A percentile compares a stretch with the other conserved stretches of the same genome.
Evolutionary conservation across 2,329 filamentous ascomycete genomes (phyloP).

Genomic region (Drechmeria coniospora): DNA sequence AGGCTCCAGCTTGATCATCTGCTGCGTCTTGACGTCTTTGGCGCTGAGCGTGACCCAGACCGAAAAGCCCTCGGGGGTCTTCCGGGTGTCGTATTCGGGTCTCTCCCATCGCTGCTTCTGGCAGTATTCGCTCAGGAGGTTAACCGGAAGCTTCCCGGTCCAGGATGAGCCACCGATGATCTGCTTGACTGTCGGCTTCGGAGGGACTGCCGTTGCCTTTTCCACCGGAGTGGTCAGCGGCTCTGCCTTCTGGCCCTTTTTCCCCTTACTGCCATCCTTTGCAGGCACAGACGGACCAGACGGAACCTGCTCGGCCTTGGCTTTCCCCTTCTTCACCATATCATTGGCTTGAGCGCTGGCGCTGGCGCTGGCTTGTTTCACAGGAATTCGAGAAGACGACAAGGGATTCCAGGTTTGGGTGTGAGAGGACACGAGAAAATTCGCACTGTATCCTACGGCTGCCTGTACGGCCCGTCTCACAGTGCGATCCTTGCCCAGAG

Average conservation of each 20-base stretch:
- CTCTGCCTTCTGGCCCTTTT: conserved; percentile 21
- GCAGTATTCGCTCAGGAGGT: conserved; percentile 84
- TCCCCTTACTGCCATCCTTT: conserved; percentile 33
- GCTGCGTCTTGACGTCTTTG: conserved; percentile 68
- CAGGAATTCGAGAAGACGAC: too few relatives aligned
- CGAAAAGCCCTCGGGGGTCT: conserved; percentile 58
- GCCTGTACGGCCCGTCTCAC: too few relatives aligned
- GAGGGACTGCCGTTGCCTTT: conserved; percentile 26
- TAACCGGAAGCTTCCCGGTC: conserved; percentile 94
- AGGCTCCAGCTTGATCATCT: conserved; percentile 58
- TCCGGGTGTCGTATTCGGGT: conserved; percentile 76
- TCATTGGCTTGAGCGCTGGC: conserved; percentile 1
- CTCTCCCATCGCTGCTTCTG: conserved; percentile 93
- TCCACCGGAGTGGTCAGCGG: conserved; percentile 14
- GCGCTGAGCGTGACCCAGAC: conserved; percentile 67
- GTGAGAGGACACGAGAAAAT: too few relatives aligned
- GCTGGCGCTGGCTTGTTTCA: too few relatives aligned
- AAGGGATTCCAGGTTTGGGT: too few relatives aligned
- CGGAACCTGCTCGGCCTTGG: conserved; percentile 26
- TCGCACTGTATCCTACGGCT: too few relatives aligned
- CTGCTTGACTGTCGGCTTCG: conserved; percentile 54
- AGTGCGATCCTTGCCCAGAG: too few relatives aligned
- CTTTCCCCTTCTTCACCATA: conserved; percentile 41
- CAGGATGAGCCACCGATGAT: conserved; percentile 89
- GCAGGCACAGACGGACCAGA: conserved; percentile 25